Percentiles rank a stretch among this genome's conserved stretches.
Evolutionary conservation across 164 flowering plant species (phyloP).

Genomic region (Aristolochia contorta): DNA sequence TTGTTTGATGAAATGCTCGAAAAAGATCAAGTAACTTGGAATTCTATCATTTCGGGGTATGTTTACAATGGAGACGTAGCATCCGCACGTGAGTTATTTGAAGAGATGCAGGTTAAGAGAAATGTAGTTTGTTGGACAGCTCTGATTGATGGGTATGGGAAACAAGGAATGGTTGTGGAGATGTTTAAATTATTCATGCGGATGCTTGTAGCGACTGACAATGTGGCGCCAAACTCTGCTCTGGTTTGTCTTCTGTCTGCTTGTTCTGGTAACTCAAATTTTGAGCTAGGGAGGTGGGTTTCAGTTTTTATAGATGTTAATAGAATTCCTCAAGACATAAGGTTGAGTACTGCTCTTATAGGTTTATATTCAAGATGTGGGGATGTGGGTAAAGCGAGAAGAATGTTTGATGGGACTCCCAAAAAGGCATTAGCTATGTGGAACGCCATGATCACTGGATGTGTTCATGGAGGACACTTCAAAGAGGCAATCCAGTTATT

Average conservation of each 20-base stretch:
- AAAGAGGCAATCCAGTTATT: constrained; percentile 24
- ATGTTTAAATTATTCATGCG: constrained; percentile 20
- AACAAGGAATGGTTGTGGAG: constrained; percentile 17
- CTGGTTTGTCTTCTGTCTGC: constrained; percentile 31
- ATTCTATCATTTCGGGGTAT: constrained; percentile 23
- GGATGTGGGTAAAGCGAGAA: constrained; percentile 20
- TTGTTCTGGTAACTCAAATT: constrained; percentile 19
- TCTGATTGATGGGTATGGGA: constrained; percentile 30
- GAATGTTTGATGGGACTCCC: constrained; percentile 18
- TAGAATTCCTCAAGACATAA: constrained; percentile 16
- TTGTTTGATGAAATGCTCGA: constrained; percentile 25
- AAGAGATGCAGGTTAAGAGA: constrained; percentile 22
- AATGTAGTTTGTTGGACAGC: constrained; percentile 32
- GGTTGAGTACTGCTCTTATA: constrained; percentile 24
- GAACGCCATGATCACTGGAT: constrained; percentile 33
- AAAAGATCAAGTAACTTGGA: constrained; percentile 29
- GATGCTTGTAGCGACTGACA: constrained; percentile 26
- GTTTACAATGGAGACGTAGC: constrained; percentile 16
- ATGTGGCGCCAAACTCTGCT: constrained; percentile 20
- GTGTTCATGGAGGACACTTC: constrained; percentile 16
- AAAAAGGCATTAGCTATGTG: constrained; percentile 27
- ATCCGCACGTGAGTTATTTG: constrained; percentile 20
- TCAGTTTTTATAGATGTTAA: constrained; percentile 24
- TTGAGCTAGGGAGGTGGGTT: constrained; percentile 23
- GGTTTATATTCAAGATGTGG: constrained; percentile 25